Percentiles rank a stretch among this genome's conserved stretches.
Conservation (phyloP, 768 basidiomycete genomes). For the Erythrobasidium yunnanense region DNA sequence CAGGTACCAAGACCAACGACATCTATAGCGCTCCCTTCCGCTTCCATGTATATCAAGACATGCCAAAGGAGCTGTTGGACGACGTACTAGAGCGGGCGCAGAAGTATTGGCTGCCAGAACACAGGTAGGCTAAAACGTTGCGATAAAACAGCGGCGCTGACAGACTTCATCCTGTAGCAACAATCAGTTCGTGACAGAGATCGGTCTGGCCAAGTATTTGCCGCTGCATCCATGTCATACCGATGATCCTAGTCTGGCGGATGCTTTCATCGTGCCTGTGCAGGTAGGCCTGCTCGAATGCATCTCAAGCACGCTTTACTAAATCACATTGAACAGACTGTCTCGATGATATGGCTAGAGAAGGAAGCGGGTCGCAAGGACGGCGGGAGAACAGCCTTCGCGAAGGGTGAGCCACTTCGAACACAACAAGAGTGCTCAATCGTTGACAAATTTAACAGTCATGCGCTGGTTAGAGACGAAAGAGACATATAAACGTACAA, state of each 20-base stretch:
- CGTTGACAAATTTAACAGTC: neutral
- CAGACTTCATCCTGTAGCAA: too few relatives aligned
- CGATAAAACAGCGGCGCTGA: too few relatives aligned
- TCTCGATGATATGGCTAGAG: slow-evolving; percentile 13
- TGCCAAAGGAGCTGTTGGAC: slow-evolving; percentile 5
- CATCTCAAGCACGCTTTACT: neutral
- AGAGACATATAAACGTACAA: neutral
- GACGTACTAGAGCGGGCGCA: neutral
- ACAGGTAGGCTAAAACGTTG: neutral
- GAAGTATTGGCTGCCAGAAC: slow-evolving; percentile 10
- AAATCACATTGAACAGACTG: neutral
- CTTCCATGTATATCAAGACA: slow-evolving; percentile 8
- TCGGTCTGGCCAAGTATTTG: neutral
- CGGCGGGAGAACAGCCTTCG: slow-evolving; percentile 1
- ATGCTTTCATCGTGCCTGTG: slow-evolving; percentile 15
- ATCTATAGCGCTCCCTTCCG: slow-evolving; percentile 11
- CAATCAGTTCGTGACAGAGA: slow-evolving; percentile 10
- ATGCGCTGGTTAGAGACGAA: slow-evolving; percentile 9
- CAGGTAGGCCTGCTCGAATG: neutral
- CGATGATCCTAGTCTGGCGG: slow-evolving; percentile 3
- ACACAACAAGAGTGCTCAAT: neutral
- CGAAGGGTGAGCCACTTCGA: neutral
- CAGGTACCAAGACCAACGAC: neutral
- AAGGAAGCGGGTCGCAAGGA: slow-evolving; percentile 1
- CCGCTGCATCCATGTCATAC: slow-evolving; percentile 15